phyloP scores from a whole-genome alignment of 1,284 basidiomycete species.

The Trichosporon sp. region DNA sequence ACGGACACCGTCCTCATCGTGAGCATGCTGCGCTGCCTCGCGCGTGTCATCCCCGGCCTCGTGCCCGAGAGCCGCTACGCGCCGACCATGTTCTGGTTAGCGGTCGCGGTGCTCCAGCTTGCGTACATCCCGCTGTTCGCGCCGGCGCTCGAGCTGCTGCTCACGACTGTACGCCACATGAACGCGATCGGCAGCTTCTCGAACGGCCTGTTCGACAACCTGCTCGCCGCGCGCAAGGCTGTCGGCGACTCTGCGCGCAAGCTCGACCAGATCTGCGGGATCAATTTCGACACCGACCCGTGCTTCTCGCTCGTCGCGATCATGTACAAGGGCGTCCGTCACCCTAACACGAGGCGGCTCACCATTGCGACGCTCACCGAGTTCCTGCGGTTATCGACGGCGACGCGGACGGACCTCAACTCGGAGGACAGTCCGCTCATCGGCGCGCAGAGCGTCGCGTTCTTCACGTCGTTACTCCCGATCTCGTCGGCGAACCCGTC shows the following conservation, averaged over 20 bases:
- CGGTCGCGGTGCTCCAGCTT: constrained; percentile 71
- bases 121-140: constrained; percentile 68
- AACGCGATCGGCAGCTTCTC: constrained; percentile 53
- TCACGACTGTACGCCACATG: constrained; percentile 50
- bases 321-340: constrained; percentile 78
- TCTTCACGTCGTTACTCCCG: constrained; percentile 74
- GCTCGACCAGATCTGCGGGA: constrained; percentile 65
- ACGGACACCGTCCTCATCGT: constrained; percentile 57
- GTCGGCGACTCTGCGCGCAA: constrained; percentile 67
- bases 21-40: constrained; percentile 80
- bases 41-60: constrained; percentile 67
- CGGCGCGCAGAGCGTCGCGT: constrained; percentile 64
- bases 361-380: constrained; percentile 34
- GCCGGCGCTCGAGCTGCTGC: constrained; percentile 64
- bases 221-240: constrained; percentile 63
- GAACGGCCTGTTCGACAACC: constrained; percentile 51
- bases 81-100: constrained; percentile 75
- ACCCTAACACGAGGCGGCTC: constrained; percentile 57
- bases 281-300: constrained; percentile 74
- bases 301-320: constrained; percentile 75
- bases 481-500: constrained; percentile 57
- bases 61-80: constrained; percentile 67
- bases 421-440: constrained; percentile 45
- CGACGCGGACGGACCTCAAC: constrained; percentile 47
- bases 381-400: constrained; percentile 56